phyloP scores from a whole-genome alignment of 768 basidiomycete genomes.

The Agrocybe chaxingu region DNA sequence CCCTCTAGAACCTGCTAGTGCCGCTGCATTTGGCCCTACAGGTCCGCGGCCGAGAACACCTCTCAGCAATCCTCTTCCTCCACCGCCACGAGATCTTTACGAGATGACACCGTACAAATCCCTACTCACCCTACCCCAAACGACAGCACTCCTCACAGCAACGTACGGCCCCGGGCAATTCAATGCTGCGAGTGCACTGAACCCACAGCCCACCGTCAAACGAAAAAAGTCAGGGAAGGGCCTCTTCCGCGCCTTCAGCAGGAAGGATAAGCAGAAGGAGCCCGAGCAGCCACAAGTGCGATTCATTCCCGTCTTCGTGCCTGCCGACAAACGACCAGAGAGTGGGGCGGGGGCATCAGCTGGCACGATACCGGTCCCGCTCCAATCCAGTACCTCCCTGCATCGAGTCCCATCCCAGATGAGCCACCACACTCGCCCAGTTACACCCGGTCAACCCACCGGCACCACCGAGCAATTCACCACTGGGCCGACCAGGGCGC shows the following conservation, averaged over 20 bases:
- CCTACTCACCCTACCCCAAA: conserved; percentile 50
- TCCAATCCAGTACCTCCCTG: no score
- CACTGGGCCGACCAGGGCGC: neutral
- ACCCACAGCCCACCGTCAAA: conserved; percentile 16
- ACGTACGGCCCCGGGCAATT: conserved; percentile 21
- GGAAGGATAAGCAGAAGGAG: conserved; percentile 16
- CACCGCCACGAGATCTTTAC: conserved; percentile 60
- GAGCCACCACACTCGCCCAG: neutral
- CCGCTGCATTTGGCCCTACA: conserved; percentile 27
- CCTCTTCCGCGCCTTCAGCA: conserved; percentile 45
- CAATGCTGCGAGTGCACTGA: conserved; percentile 14
- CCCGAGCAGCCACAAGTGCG: conserved; percentile 15
- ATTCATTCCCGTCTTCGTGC: conserved; percentile 24
- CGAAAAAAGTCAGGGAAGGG: conserved; percentile 34
- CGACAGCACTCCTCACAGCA: conserved; percentile 34
- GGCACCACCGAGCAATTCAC: neutral
- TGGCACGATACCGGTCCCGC: no score
- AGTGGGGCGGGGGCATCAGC: no score
- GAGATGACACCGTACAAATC: conserved; percentile 53
- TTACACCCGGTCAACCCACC: no score
- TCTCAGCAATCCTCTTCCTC: conserved; percentile 57
- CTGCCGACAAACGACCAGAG: conserved; percentile 1
- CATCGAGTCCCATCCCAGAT: neutral
- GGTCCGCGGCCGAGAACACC: conserved; percentile 17
- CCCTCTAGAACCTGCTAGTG: conserved; percentile 27